Percentiles rank a stretch among this genome's conserved stretches.
Conservation (phyloP, 1,139 yeast species). For the Pichiaceae sp. region DNA sequence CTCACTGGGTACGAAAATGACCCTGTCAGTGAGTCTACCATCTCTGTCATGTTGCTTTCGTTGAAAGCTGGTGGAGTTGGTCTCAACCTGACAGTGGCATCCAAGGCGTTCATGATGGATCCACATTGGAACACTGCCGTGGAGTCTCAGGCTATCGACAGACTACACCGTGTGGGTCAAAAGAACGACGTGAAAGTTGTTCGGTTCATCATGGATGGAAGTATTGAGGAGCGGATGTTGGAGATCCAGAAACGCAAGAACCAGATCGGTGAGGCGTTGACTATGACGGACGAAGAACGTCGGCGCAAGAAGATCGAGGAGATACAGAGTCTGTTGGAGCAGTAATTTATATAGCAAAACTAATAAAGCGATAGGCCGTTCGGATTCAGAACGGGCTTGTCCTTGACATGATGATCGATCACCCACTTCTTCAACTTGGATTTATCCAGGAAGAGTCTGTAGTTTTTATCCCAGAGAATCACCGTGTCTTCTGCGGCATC, state of each 20-base stretch:
- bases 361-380: slow-evolving; percentile 11
- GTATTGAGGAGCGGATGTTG: slow-evolving; percentile 89
- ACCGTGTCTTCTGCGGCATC: slow-evolving; percentile 11
- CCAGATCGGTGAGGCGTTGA: slow-evolving; percentile 79
- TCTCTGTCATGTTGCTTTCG: slow-evolving; percentile 61
- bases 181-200: slow-evolving; percentile 61
- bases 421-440: slow-evolving; percentile 21
- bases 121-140: slow-evolving; percentile 98
- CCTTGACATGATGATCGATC: slow-evolving; percentile 12
- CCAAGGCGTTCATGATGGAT: slow-evolving; percentile 86
- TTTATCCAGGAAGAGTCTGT: slow-evolving; percentile 16
- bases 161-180: slow-evolving; percentile 91
- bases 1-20: slow-evolving; percentile 42
- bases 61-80: slow-evolving; percentile 97
- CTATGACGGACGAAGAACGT: slow-evolving; percentile 67
- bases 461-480: slow-evolving; percentile 15
- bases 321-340: slow-evolving; percentile 64
- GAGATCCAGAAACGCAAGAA: slow-evolving; percentile 80
- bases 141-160: slow-evolving; percentile 92
- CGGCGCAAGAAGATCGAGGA: slow-evolving; percentile 73
- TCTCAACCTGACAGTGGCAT: slow-evolving; percentile 77
- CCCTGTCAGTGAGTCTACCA: slow-evolving; percentile 22
- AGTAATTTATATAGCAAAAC: slow-evolving; percentile 1
- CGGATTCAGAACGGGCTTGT: slow-evolving; percentile 10
- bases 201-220: slow-evolving; percentile 72